Conservation (phyloP, 2,329 filamentous ascomycete species). For the Tolypocladium nubicola region DNA sequence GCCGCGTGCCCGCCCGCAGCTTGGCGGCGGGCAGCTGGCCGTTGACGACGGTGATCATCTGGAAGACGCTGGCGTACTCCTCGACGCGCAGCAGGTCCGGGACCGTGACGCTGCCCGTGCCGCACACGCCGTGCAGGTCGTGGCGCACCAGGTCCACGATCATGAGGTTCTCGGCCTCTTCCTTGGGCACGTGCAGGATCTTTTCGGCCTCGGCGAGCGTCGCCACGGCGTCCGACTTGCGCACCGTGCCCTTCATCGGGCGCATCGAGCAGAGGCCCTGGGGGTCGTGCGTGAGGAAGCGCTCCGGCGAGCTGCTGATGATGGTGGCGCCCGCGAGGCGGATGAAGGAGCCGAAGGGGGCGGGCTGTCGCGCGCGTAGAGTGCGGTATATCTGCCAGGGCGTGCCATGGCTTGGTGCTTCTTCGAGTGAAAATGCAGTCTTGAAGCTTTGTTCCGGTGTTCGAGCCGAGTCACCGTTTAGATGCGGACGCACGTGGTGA, state of each 20-base stretch:
- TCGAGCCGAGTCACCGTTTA: neutral
- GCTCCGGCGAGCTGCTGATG: conserved; percentile 77
- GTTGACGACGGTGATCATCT: conserved; percentile 82
- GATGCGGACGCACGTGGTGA: conserved; percentile 6
- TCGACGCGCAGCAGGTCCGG: conserved; percentile 76
- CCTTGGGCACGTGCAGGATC: conserved; percentile 72
- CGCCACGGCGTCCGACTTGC: conserved; percentile 53
- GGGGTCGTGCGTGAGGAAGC: conserved; percentile 56
- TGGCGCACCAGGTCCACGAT: conserved; percentile 95
- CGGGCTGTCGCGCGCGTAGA: conserved; percentile 62
- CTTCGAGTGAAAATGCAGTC: neutral
- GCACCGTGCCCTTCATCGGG: conserved; percentile 95
- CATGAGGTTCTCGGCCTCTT: conserved; percentile 94
- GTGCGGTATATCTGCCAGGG: conserved; percentile 65
- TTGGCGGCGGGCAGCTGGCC: conserved; percentile 41
- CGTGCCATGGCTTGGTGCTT: conserved; percentile 9
- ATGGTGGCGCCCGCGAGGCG: conserved; percentile 60
- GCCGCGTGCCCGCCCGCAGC: conserved; percentile 6
- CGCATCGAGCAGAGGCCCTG: conserved; percentile 63
- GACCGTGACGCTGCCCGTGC: conserved; percentile 61
- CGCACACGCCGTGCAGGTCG: conserved; percentile 78
- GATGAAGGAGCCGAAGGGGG: conserved; percentile 77
- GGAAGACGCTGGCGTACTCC: conserved; percentile 83
- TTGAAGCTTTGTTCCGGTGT: neutral
- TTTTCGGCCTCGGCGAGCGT: conserved; percentile 62